Conservation (phyloP, 1,139 yeast species). For the Blastobotrys apis region DNA sequence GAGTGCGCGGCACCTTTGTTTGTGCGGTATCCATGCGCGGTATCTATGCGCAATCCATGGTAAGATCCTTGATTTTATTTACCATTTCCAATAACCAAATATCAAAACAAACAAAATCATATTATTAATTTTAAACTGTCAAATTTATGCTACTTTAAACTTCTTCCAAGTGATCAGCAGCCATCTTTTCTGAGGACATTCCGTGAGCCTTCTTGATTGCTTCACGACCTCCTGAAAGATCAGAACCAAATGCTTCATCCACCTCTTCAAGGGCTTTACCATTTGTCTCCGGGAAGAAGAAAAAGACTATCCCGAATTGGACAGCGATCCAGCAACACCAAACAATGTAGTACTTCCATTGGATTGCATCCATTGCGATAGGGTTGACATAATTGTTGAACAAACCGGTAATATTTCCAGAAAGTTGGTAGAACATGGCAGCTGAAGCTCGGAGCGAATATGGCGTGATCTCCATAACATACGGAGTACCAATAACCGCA, state of each 20-base stretch:
- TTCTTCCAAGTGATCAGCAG: too few species aligned
- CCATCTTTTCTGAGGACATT: too few species aligned
- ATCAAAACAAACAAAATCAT: too few species aligned
- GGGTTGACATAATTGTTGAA: conserved; percentile 44
- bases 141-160: too few species aligned
- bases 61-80: too few species aligned
- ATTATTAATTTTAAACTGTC: too few species aligned
- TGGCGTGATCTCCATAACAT: conserved; percentile 59
- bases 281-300: conserved; percentile 88
- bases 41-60: too few species aligned
- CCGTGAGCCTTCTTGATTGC: too few species aligned
- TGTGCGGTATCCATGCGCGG: too few species aligned
- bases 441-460: conserved; percentile 53
- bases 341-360: conserved; percentile 39
- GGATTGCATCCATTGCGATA: conserved; percentile 37
- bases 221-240: too few species aligned
- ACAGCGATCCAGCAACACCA: conserved; percentile 26
- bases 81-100: too few species aligned
- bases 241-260: conserved; percentile 23
- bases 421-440: conserved; percentile 49
- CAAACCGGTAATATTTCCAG: conserved; percentile 42
- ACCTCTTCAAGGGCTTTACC: conserved; percentile 91
- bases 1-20: too few species aligned
- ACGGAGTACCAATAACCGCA: conserved; percentile 31
- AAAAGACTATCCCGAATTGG: conserved; percentile 47